These are phyloP conservation scores for Pseudogymnoascus sp. DNA, from an alignment of 2,329 filamentous ascomycete genomes.

Conservation along the genomic window DNA sequence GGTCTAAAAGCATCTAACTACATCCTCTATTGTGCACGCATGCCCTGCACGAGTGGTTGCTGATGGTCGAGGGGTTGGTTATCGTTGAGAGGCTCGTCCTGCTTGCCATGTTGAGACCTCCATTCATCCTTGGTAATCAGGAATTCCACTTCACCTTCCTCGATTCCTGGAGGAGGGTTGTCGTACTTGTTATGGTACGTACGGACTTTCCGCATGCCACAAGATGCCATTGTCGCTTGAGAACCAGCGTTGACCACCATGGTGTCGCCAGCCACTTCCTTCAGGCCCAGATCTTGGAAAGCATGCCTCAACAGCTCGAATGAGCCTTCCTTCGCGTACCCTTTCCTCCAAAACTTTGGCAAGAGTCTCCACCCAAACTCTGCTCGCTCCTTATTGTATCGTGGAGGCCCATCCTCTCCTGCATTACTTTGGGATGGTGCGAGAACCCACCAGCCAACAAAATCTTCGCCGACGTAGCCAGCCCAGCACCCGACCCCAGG, in stretches of 20 bases:
- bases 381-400: constrained; percentile 14
- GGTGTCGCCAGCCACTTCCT: constrained; percentile 25
- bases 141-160: constrained; percentile 1
- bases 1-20: neutral
- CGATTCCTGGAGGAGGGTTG: constrained; percentile 3
- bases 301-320: constrained; percentile 26
- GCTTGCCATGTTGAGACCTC: neutral
- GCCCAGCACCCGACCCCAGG: neutral
- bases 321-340: constrained; percentile 29
- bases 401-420: neutral
- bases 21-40: neutral
- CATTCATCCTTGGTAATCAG: neutral
- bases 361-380: constrained; percentile 27
- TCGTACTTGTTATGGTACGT: constrained; percentile 2
- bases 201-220: neutral
- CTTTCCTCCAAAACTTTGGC: constrained; percentile 27
- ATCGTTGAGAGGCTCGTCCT: neutral
- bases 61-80: neutral
- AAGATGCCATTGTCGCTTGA: constrained; percentile 16
- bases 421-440: constrained; percentile 16
- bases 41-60: neutral
- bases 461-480: constrained; percentile 18
- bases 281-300: constrained; percentile 24
- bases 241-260: constrained; percentile 29
- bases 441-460: constrained; percentile 29